Conservation (phyloP, 139 green algal genomes). For the Haematococcus lacustris region DNA sequence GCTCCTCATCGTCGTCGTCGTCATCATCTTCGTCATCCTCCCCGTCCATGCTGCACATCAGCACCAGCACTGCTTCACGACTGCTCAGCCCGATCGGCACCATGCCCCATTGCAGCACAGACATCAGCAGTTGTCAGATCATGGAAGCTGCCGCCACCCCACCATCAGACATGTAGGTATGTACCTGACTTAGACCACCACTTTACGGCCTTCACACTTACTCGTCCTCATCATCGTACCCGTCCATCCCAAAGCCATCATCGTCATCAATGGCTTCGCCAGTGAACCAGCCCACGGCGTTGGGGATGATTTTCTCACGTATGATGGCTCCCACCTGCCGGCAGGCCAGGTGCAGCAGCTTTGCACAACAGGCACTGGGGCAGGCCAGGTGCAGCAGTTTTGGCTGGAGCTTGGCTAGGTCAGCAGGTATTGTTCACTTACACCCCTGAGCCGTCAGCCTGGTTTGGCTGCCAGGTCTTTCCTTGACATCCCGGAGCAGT, state of each 20-base stretch:
- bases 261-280: slow-evolving; percentile 73
- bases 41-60: slow-evolving; percentile 38
- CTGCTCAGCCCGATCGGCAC: neutral
- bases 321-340: slow-evolving; percentile 53
- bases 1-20: slow-evolving; percentile 35
- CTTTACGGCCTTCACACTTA: neutral
- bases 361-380: no score
- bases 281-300: slow-evolving; percentile 86
- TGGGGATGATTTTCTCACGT: slow-evolving; percentile 75
- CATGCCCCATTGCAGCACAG: neutral
- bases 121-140: neutral
- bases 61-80: neutral
- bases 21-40: slow-evolving; percentile 67
- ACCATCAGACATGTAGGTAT: neutral
- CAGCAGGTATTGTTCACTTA: no score
- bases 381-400: no score
- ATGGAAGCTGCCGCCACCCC: neutral
- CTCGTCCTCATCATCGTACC: slow-evolving; percentile 9
- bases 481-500: no score
- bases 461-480: no score
- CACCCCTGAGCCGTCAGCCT: no score
- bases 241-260: neutral
- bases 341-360: neutral
- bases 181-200: neutral
- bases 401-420: no score